These are phyloP conservation scores for Ruellia speciosa DNA, from an alignment of 305 asterid species.

Conservation along the genomic window DNA sequence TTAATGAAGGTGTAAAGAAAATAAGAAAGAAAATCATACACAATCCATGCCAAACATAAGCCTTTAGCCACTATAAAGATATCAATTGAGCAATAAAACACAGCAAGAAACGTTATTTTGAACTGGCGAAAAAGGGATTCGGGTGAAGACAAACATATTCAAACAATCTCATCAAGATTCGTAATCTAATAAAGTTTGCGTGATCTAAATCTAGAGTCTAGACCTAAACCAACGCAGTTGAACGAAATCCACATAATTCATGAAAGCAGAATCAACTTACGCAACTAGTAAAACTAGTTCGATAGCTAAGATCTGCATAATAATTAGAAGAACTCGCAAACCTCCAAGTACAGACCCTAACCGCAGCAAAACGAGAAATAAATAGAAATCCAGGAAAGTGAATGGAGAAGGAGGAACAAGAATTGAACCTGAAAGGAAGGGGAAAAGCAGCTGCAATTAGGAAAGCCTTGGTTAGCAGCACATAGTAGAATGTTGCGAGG, in stretches of 20 bases:
- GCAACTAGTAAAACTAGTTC: not conserved
- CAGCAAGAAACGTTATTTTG: not conserved
- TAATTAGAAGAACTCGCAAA: constrained; percentile 9
- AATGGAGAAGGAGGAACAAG: not conserved
- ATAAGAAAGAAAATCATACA: not conserved
- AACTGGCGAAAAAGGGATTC: too few species aligned
- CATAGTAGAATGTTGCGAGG: not conserved
- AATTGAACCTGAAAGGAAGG: not conserved
- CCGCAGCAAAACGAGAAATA: not conserved
- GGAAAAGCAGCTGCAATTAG: not conserved
- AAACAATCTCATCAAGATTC: constrained; percentile 3
- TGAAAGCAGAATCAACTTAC: not conserved
- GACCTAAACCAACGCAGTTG: not conserved
- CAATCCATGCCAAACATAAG: not conserved
- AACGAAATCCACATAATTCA: not conserved
- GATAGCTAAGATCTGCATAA: constrained; percentile 6
- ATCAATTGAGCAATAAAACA: not conserved
- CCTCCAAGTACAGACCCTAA: not conserved
- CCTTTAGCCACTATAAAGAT: not conserved
- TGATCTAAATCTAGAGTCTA: constrained; percentile 1
- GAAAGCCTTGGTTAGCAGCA: too few species aligned
- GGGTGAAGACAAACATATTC: not conserved
- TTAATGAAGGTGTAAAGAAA: not conserved
- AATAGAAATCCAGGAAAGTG: not conserved
- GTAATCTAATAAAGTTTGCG: not conserved